phyloP scores from a whole-genome alignment of 2,329 filamentous ascomycete genomes.

The Apiospora sp. region DNA sequence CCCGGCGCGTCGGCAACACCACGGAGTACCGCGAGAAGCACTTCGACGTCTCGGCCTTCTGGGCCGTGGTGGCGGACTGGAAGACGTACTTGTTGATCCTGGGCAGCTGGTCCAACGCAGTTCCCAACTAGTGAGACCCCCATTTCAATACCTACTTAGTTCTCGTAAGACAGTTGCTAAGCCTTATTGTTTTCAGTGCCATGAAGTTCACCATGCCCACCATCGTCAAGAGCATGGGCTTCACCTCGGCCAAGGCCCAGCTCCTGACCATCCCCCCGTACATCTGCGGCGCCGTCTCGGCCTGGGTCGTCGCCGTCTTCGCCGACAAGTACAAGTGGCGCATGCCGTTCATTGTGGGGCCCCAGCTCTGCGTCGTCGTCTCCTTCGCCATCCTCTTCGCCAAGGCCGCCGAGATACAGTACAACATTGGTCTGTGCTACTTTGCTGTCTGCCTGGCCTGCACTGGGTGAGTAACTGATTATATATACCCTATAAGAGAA shows the following conservation, averaged over 20 bases:
- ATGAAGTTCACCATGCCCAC: constrained; percentile 40
- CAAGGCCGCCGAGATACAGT: constrained; percentile 45
- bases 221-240: constrained; percentile 47
- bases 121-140: constrained; percentile 18
- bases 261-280: constrained; percentile 47
- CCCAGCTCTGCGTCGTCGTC: constrained; percentile 45
- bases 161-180: too few relatives aligned
- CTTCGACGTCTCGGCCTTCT: background rate
- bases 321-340: constrained; percentile 49
- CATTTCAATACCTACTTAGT: too few relatives aligned
- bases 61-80: constrained; percentile 54
- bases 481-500: too few relatives aligned
- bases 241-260: constrained; percentile 35
- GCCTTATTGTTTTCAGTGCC: constrained; percentile 34
- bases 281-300: constrained; percentile 43
- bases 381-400: constrained; percentile 47
- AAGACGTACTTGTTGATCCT: constrained; percentile 47
- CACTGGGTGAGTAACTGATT: constrained; percentile 31
- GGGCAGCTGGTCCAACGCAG: constrained; percentile 22
- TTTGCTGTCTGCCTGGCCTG: constrained; percentile 54
- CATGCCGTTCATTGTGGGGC: constrained; percentile 48
- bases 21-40: background rate
- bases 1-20: background rate
- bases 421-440: constrained; percentile 51
- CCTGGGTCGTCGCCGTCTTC: constrained; percentile 43